phyloP scores from a whole-genome alignment of 2,329 filamentous ascomycete species.

The Verticillium albo-atrum region DNA sequence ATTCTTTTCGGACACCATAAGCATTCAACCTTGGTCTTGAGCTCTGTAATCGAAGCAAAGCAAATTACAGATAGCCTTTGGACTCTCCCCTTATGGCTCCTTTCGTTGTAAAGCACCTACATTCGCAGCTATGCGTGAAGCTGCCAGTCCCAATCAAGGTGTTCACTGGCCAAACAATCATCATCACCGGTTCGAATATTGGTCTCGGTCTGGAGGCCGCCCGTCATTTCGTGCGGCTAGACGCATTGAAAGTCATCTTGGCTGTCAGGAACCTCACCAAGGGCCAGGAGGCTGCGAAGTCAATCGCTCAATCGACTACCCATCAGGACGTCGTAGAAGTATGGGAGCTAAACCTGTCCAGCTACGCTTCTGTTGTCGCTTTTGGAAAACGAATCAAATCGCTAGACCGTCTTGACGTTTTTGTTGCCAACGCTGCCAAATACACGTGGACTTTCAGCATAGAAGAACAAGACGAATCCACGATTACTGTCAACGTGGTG shows the following conservation, averaged over 20 bases:
- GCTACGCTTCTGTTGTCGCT: constrained; percentile 31
- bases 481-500: constrained; percentile 40
- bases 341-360: constrained; percentile 30
- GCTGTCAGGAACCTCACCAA: constrained; percentile 24
- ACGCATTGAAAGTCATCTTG: constrained; percentile 24
- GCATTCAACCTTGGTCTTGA: no score
- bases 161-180: constrained; percentile 3
- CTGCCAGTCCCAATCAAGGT: neutral
- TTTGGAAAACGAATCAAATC: constrained; percentile 27
- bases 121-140: neutral
- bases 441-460: constrained; percentile 6
- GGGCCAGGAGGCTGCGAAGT: constrained; percentile 14
- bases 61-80: no score
- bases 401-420: constrained; percentile 31
- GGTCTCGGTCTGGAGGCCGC: constrained; percentile 19
- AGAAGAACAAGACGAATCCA: constrained; percentile 34
- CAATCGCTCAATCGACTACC: constrained; percentile 1
- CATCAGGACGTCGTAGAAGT: constrained; percentile 18
- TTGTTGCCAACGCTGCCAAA: constrained; percentile 29
- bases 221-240: constrained; percentile 15
- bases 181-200: constrained; percentile 20
- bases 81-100: neutral
- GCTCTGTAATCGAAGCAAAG: no score
- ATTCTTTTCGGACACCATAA: no score
- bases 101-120: neutral